Percentiles rank a stretch among this genome's conserved stretches.
phyloP scores from a whole-genome alignment of 495 filamentous ascomycete species.

The Cladorrhinum samala region DNA sequence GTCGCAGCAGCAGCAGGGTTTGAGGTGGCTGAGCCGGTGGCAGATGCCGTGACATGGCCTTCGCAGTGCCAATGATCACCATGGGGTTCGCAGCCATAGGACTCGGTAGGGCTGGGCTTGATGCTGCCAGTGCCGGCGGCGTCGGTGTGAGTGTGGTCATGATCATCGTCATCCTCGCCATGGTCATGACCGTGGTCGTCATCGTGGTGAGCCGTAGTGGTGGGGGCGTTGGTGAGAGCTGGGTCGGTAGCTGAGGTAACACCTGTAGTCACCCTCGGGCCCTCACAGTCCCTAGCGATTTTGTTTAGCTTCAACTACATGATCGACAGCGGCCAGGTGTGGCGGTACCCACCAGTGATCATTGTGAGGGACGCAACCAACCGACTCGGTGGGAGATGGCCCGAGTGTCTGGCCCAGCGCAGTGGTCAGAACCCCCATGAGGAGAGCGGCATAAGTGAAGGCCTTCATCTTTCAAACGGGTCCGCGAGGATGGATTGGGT shows the following conservation, averaged over 20 bases:
- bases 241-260: neutral
- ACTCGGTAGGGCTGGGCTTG: conserved; percentile 31
- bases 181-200: conserved; percentile 8
- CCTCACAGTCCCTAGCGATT: conserved; percentile 36
- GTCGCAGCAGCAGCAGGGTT: neutral
- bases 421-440: conserved; percentile 18
- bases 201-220: conserved; percentile 12
- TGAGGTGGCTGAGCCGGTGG: neutral
- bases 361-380: conserved; percentile 31
- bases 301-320: neutral
- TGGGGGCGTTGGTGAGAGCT: neutral
- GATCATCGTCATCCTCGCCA: conserved; percentile 11
- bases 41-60: conserved; percentile 19
- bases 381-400: conserved; percentile 32
- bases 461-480: conserved; percentile 17
- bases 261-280: conserved; percentile 15
- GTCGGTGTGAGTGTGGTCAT: conserved; percentile 16
- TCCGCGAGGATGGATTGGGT: neutral
- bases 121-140: conserved; percentile 16
- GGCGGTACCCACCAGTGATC: conserved; percentile 37
- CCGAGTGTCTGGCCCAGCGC: conserved; percentile 18
- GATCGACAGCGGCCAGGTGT: too few species aligned
- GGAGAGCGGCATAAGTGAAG: conserved; percentile 7
- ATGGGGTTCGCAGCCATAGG: conserved; percentile 30
- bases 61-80: conserved; percentile 40